Percentiles rank a stretch among this genome's conserved stretches.
Conservation (phyloP, 345 rosid species). For the Ceriops tagal region DNA sequence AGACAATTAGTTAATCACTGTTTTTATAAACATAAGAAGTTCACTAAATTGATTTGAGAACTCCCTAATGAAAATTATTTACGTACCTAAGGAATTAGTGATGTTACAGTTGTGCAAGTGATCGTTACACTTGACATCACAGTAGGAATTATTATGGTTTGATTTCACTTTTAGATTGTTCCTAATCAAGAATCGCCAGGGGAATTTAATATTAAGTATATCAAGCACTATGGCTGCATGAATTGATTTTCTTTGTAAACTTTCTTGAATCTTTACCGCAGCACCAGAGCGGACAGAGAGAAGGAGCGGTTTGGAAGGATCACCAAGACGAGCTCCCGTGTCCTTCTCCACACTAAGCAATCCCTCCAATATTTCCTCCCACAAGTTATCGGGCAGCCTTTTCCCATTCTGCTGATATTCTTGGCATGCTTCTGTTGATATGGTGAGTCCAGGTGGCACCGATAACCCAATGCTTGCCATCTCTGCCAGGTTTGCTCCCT, state of each 20-base stretch:
- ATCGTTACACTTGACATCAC: no score
- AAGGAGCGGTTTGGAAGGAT: slow-evolving; percentile 80
- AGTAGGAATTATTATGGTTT: no score
- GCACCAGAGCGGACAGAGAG: slow-evolving; percentile 98
- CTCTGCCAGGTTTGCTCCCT: slow-evolving; percentile 96
- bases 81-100: no score
- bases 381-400: slow-evolving; percentile 58
- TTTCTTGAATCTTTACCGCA: slow-evolving; percentile 50
- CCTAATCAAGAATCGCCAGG: no score
- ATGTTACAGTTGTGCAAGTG: no score
- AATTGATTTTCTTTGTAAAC: neutral
- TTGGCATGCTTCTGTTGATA: slow-evolving; percentile 91
- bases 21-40: no score
- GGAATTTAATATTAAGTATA: no score
- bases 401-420: slow-evolving; percentile 66
- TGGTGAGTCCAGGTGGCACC: slow-evolving; percentile 91
- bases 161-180: no score
- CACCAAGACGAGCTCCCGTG: slow-evolving; percentile 77
- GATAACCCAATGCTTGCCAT: slow-evolving; percentile 95
- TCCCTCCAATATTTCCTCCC: slow-evolving; percentile 75
- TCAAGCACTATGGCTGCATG: neutral
- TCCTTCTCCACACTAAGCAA: slow-evolving; percentile 56
- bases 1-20: no score
- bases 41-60: no score
- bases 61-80: no score